phyloP scores from a whole-genome alignment of 73 alveolate species.

The Stentor roeselii region DNA sequence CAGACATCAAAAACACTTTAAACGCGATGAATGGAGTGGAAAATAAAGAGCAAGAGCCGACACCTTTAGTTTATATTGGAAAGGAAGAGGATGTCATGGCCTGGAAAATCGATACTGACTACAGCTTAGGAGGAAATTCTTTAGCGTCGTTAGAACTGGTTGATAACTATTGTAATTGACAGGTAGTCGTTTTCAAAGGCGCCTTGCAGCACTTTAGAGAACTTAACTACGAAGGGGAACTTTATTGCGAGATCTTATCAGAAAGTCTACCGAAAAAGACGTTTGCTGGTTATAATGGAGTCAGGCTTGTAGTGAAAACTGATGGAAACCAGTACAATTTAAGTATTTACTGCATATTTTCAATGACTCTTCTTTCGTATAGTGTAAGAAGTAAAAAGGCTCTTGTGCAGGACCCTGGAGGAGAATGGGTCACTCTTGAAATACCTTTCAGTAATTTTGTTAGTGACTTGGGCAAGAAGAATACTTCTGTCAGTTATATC shows the following conservation, averaged over 20 bases:
- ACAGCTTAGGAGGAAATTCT: not conserved
- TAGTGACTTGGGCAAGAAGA: not conserved
- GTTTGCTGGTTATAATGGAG: not conserved
- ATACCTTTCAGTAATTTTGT: not conserved
- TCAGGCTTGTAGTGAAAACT: not conserved
- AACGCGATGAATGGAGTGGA: too few species aligned
- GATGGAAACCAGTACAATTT: conserved; percentile 5
- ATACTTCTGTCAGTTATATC: not conserved
- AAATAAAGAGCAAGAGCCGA: too few species aligned
- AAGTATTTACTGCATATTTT: not conserved
- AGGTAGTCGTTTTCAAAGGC: not conserved
- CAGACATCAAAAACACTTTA: too few species aligned
- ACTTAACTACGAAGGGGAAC: not conserved
- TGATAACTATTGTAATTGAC: not conserved
- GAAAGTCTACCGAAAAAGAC: not conserved
- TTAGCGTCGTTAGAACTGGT: not conserved
- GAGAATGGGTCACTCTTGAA: conserved; percentile 7
- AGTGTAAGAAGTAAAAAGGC: not conserved
- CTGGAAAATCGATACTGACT: conserved; percentile 21
- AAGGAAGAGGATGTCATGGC: not conserved
- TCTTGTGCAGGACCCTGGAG: not conserved
- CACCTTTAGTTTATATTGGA: not conserved
- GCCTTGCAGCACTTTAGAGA: not conserved
- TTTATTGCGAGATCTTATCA: not conserved
- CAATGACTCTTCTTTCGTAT: not conserved